A percentile compares a stretch with the other conserved stretches of the same genome.
phyloP scores from a whole-genome alignment of 2,329 filamentous ascomycete genomes.

The Zopfia rhizophila region DNA sequence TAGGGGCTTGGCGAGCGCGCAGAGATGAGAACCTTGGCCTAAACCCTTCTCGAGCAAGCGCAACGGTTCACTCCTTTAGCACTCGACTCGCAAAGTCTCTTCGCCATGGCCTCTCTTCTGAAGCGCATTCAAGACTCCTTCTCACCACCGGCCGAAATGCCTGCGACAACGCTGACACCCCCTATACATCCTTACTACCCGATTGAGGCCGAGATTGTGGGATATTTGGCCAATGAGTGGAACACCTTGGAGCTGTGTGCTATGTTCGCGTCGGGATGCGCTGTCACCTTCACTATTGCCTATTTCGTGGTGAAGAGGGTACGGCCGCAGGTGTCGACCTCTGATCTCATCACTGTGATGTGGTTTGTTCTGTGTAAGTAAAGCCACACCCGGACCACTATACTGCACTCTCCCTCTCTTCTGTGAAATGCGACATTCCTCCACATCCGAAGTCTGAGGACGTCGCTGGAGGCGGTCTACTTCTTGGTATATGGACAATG shows the following conservation, averaged over 20 bases:
- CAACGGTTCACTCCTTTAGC: constrained; percentile 1
- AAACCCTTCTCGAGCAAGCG: constrained; percentile 5
- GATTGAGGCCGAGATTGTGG: constrained; percentile 67
- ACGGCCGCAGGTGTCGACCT: constrained; percentile 62
- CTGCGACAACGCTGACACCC: constrained; percentile 1
- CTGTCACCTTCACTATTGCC: constrained; percentile 67
- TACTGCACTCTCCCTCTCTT: constrained; percentile 5
- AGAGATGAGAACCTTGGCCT: too few relatives aligned
- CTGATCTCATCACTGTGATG: constrained; percentile 70
- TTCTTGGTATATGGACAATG: constrained; percentile 5
- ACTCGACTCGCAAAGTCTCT: background rate
- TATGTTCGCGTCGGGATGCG: constrained; percentile 68
- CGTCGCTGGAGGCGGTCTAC: too few relatives aligned
- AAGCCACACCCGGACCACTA: too few relatives aligned
- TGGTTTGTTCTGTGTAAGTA: constrained; percentile 81
- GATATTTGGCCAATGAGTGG: constrained; percentile 74
- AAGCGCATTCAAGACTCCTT: constrained; percentile 16
- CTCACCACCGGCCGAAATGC: constrained; percentile 14
- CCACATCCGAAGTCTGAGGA: too few relatives aligned
- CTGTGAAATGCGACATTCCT: too few relatives aligned
- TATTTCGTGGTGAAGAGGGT: constrained; percentile 63
- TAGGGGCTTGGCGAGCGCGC: too few relatives aligned
- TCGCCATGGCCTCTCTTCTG: constrained; percentile 20
- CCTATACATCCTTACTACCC: constrained; percentile 78
- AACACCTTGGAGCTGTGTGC: constrained; percentile 68